Evolutionary conservation across 257 asterid species (phyloP).

Genomic region (Penstemon davidsonii): DNA sequence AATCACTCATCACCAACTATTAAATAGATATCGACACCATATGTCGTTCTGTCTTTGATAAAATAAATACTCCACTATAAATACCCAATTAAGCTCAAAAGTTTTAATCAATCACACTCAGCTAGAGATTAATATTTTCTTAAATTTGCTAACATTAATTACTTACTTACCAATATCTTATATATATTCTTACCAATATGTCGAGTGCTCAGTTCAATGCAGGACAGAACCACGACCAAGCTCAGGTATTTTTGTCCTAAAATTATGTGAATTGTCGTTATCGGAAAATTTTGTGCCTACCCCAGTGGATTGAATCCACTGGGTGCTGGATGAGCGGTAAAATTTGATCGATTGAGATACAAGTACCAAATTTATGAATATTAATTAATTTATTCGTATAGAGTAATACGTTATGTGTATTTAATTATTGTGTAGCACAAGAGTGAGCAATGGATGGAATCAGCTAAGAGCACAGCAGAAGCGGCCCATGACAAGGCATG

Average conservation of each 20-base stretch:
- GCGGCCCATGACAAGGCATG: conserved; percentile 50
- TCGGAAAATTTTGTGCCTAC: no score
- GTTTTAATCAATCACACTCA: conserved; percentile 7
- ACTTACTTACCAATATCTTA: neutral
- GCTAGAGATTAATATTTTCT: neutral
- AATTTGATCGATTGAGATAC: no score
- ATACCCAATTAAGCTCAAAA: conserved; percentile 14
- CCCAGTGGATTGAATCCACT: no score
- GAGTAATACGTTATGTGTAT: neutral
- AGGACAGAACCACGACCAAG: conserved; percentile 41
- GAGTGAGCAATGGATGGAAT: conserved; percentile 52
- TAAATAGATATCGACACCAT: neutral
- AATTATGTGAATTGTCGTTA: no score
- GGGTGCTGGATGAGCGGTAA: no score
- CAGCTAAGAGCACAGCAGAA: conserved; percentile 23
- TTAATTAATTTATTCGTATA: neutral
- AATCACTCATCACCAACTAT: conserved; percentile 36
- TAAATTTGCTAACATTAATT: neutral
- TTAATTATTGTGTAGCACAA: conserved; percentile 36
- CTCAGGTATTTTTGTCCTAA: conserved; percentile 27
- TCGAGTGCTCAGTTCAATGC: conserved; percentile 50
- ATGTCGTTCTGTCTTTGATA: no score
- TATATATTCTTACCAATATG: conserved; percentile 33
- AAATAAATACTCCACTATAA: conserved; percentile 26
- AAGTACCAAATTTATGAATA: no score